phyloP scores from a whole-genome alignment of 345 rosid species.

The Jatropha curcas region DNA sequence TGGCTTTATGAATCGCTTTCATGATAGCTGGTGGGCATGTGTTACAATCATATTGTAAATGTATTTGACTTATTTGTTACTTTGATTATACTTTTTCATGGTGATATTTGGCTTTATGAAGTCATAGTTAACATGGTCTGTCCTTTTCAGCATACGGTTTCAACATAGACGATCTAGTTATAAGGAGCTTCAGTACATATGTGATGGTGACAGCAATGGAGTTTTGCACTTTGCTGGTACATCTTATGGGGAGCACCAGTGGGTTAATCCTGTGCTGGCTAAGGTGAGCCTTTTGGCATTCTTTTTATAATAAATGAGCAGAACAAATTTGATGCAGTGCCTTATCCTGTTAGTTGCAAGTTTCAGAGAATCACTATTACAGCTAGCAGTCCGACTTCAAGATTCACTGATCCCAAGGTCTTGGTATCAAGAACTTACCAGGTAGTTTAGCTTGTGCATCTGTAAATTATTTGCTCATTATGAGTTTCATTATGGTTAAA shows the following conservation, averaged over 20 bases:
- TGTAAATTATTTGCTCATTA: not conserved
- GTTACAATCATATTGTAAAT: not conserved
- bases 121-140: conserved; percentile 3
- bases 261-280: conserved; percentile 94
- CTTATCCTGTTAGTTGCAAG: conserved; percentile 18
- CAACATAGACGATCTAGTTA: conserved; percentile 86
- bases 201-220: conserved; percentile 99
- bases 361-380: conserved; percentile 69
- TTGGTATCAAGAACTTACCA: conserved; percentile 80
- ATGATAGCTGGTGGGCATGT: not conserved
- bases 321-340: not conserved
- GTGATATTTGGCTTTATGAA: not conserved
- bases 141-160: conserved; percentile 50
- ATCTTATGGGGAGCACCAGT: conserved; percentile 84
- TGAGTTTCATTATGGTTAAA: not conserved
- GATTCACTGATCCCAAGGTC: conserved; percentile 86
- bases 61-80: not conserved
- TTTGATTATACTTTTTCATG: not conserved
- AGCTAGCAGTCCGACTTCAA: conserved; percentile 81
- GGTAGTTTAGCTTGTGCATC: conserved; percentile 39
- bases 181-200: conserved; percentile 93
- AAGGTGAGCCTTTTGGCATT: conserved; percentile 47
- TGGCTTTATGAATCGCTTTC: not conserved
- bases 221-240: conserved; percentile 86
- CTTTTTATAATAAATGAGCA: not conserved